Percentiles rank a stretch among this genome's conserved stretches.
phyloP scores from a whole-genome alignment of 2,329 filamentous ascomycete genomes.

The Neonectria magnoliae region DNA sequence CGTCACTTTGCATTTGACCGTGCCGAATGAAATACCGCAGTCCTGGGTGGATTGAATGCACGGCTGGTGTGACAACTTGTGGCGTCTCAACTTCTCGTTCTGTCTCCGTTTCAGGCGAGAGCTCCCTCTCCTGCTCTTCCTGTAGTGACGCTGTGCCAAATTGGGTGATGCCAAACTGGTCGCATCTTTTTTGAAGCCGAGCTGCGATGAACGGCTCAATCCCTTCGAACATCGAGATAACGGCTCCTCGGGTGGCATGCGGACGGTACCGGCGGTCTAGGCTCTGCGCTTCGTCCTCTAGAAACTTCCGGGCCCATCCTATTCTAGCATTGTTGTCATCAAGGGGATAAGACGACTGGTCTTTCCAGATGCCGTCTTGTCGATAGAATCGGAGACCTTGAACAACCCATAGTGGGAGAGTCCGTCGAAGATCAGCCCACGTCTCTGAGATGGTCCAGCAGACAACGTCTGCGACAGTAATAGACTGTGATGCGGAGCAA shows the following conservation, averaged over 20 bases:
- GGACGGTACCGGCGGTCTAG: constrained; percentile 64
- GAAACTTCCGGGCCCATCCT: constrained; percentile 53
- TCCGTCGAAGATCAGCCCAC: constrained; percentile 22
- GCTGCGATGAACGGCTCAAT: rapidly evolving
- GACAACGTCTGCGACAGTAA: constrained; percentile 66
- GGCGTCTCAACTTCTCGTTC: constrained; percentile 66
- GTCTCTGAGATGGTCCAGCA: constrained; percentile 62
- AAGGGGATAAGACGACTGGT: not conserved
- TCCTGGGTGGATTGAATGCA: constrained; percentile 53
- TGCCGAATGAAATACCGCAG: constrained; percentile 52
- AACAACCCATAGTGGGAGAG: constrained; percentile 53
- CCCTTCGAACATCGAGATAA: not conserved
- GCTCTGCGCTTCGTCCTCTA: constrained; percentile 64
- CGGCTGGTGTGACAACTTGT: not conserved
- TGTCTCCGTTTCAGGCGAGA: constrained; percentile 70
- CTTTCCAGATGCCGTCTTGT: constrained; percentile 51
- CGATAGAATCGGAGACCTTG: constrained; percentile 46
- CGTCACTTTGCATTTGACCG: constrained; percentile 2
- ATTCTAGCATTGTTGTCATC: not conserved
- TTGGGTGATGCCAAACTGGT: constrained; percentile 21
- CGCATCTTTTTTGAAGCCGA: not conserved
- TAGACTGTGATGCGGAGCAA: constrained; percentile 2
- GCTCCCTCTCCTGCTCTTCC: constrained; percentile 76
- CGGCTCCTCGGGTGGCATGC: not conserved
- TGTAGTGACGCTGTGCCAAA: constrained; percentile 49